Evolutionary conservation across 139 green algal species (phyloP).

Genomic region (Chlorella vulgaris): DNA sequence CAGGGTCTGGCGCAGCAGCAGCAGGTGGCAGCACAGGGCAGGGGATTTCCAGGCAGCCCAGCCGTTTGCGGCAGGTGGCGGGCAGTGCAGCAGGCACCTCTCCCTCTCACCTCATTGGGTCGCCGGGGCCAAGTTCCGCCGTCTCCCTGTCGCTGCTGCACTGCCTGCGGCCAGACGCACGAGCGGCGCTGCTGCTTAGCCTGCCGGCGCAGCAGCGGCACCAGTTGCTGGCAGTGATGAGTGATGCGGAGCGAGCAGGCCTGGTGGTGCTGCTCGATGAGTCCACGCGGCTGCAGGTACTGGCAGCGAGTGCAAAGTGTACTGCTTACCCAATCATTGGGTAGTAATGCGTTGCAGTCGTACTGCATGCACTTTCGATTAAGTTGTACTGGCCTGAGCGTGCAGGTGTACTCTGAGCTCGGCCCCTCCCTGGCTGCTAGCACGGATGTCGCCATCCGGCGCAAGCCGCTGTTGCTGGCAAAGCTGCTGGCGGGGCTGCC

Average conservation of each 20-base stretch:
- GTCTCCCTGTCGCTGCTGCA: background rate
- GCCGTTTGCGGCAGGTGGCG: background rate
- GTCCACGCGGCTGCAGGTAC: background rate
- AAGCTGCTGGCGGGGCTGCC: background rate
- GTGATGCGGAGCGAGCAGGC: background rate
- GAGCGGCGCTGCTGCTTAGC: constrained; percentile 2
- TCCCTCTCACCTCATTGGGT: too few relatives aligned
- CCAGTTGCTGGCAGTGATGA: background rate
- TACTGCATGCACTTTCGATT: background rate
- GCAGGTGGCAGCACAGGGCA: background rate
- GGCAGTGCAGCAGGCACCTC: background rate
- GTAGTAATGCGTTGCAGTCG: background rate
- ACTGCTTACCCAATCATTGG: background rate
- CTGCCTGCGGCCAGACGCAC: constrained; percentile 14
- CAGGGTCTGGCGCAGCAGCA: background rate
- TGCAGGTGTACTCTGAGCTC: constrained; percentile 1
- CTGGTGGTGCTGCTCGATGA: background rate
- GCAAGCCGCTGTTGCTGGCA: constrained; percentile 25
- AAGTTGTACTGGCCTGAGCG: background rate
- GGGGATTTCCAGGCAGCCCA: background rate
- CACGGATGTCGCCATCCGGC: constrained; percentile 1
- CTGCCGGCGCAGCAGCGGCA: constrained; percentile 1
- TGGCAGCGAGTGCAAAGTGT: background rate
- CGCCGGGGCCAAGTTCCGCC: too few relatives aligned
- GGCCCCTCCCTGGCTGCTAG: background rate